Base-by-base conservation (phyloP, 108 stramenopile species). In the Nannochloropsis granulata region DNA sequence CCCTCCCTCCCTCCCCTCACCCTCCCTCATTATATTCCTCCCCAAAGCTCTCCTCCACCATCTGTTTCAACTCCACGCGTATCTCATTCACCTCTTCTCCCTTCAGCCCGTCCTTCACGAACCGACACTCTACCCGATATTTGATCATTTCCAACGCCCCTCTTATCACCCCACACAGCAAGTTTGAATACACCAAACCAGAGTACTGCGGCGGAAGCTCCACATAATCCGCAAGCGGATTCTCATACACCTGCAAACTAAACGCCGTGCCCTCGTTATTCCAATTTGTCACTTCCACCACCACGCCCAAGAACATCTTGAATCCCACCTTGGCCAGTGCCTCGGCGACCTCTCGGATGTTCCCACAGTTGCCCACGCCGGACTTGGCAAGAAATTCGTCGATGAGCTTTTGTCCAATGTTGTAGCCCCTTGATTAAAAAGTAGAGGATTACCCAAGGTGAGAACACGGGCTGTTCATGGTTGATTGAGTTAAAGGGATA, bases 301-400 rank as follows among this genome's bases (percentile, higher is more conserved):
- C 90, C 12, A 96, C 90, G 12, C 96, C 96, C 45, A 98, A 88
- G 82, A 98, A 97, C 98, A 98, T 97, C 85, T 93, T 92, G 83
- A 97, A 95, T n/a, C 94, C 96, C 21, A 94, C 94, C 85, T 94
- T 94, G 26, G 94, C 92, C 82, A 98, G 86, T 12, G 94, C 92
- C 82, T 98, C 95, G 34, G 94, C 94, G 1, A 96, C 96, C 79
- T 97, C 96, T 13, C 84, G 83, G 13, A 98, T 89, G 81, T 88
- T 86, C 16, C 87, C 42, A 82, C 92, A 92, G 23, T 42, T 84
- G 43, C 78, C 46, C 5, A 90, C 45, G 14, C 86, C 71, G 9
- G 94, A 90, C 92, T 97, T 98, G 87, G 95, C 95, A 0, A 98
- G 89, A 71, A 97, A 95, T 85, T 98, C 98, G 87, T 98, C 98